Evolutionary conservation across 352 stramenopile species (phyloP), one percentile per base, ranked within the genome.

Genomic region (Blastocystis sp.): DNA sequence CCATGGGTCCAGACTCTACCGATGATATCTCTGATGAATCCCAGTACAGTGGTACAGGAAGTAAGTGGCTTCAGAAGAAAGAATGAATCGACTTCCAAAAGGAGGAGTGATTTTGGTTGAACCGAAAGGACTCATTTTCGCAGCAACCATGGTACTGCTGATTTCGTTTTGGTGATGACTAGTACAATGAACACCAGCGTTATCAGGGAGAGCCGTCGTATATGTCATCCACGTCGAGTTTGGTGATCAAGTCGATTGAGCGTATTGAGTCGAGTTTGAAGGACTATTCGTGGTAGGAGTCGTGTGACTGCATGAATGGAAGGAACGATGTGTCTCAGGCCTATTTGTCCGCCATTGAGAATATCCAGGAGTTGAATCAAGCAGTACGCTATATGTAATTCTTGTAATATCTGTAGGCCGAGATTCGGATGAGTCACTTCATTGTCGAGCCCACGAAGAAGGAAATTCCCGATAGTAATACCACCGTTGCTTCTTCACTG

Each of bases 191-290:
- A 37, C 65, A 39, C 50, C 24, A 69, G 13, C 51, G 55, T 6
- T 67, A 85, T 85, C 74, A 85, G 55, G 66, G 55, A 2, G 74
- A 69, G 4, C 55, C 31, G 29, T 85, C 74, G 9, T 85, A 85
- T 39, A 85, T 85, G 33, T 41, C 74, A 39, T 70, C 45, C 12
- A 69, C 74, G 2, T 51, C 66, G 4, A 85, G 51, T 67, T 3
- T 41, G 21, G 35, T 85, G 29, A 67, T 85, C 3, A 50, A 69
- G 51, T 85, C 74, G 12, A 85, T 85, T 69, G 60, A 69, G 13
- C 55, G 41, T n/a, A 85, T 85, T 50, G 24, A 69, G 19, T n/a
- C 65, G 2, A 39, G 50, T 50, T 31, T 85, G 33, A 55, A 3
- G 55, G 50, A 69, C n/a, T 26, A 59, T n/a, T n/a, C 67, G 26